Percentiles rank a stretch among this genome's conserved stretches.
phyloP scores from a whole-genome alignment of 139 green algal species.

The Auxenochlorella protothecoides region DNA sequence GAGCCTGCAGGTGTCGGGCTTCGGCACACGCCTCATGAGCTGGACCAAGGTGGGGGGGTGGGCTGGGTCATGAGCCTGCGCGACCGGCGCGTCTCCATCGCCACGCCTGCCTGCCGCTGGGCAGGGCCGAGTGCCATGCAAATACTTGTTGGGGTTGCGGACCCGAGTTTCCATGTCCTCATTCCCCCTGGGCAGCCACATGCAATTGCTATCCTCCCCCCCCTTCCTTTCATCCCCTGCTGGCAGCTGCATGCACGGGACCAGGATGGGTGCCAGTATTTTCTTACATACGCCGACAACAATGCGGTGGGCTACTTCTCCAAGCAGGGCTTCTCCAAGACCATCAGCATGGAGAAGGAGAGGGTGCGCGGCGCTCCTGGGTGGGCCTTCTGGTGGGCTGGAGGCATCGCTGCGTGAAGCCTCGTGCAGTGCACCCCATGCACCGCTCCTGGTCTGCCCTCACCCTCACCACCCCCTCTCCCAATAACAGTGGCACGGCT shows the following conservation, averaged over 20 bases:
- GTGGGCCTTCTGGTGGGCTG: background rate
- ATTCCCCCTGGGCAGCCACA: too few relatives aligned
- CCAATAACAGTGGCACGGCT: slow-evolving; percentile 64
- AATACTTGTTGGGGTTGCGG: too few relatives aligned
- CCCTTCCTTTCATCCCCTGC: background rate
- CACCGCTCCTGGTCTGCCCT: background rate
- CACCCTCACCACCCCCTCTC: background rate
- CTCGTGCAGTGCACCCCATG: background rate
- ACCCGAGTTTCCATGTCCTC: too few relatives aligned
- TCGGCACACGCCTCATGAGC: slow-evolving; percentile 97
- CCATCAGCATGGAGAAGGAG: slow-evolving; percentile 59
- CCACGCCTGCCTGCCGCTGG: too few relatives aligned
- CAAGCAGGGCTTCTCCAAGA: slow-evolving; percentile 93
- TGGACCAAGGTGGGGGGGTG: slow-evolving; percentile 54
- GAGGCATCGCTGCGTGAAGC: background rate
- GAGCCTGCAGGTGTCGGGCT: slow-evolving; percentile 85
- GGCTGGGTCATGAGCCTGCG: background rate
- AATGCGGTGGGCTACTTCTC: slow-evolving; percentile 96
- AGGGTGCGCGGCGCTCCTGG: slow-evolving; percentile 12
- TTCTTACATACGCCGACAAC: slow-evolving; percentile 99
- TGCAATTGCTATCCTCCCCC: too few relatives aligned
- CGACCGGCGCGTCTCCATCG: background rate
- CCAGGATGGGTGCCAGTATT: slow-evolving; percentile 67
- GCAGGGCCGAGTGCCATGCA: too few relatives aligned
- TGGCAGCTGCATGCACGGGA: slow-evolving; percentile 56